Base-by-base conservation (phyloP, 768 basidiomycete species). In the Calocybe gangraenosa region DNA sequence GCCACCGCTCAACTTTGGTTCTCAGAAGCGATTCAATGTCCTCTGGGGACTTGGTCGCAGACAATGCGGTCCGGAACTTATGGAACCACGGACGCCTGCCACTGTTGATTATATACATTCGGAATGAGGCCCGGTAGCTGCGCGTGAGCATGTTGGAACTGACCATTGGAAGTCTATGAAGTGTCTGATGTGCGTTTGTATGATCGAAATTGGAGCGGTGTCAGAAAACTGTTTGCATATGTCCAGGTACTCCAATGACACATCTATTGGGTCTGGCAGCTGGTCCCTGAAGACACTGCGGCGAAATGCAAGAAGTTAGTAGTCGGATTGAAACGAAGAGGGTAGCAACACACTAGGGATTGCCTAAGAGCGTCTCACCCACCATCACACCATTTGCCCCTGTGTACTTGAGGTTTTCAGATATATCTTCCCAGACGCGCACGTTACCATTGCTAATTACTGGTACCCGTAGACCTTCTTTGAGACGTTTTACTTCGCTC, bases 371-470 rank as follows among this genome's bases (percentile, higher is more conserved):
- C n/a, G 78, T 76, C 58, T 90, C 87, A 7, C 84, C 88, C 1
- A 89, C 84, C 88, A 91, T 91, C 44, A 84, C 58, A 7, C 88
- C 88, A 53, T 86, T 80, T 35, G 85, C 84, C 13, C 73, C 68
- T 2, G 86, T 87, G 37, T 65, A 66, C 22, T 61, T 56, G 40
- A 73, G 58, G 56, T 89, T 88, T 19, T 58, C 57, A 48, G 62
- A 59, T 10, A 89, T 59, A 58, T 91, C 82, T 21, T 64, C 62
- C 64, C 74, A 81, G 14, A 60, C 64, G 23, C 79, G 75, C 14
- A 90, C 87, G 56, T 90, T 90, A 9, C 88, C 88, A 55, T 91
- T 91, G 63, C 83, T 87, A 38, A 90, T 64, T 40, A 88, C 76
- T 7, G 82, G 83, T 3, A 87, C 61, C 1, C 55, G 47, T 3